Conservation (phyloP, 805 yeast species). For the Wickerhamomyces hampshirensis region DNA sequence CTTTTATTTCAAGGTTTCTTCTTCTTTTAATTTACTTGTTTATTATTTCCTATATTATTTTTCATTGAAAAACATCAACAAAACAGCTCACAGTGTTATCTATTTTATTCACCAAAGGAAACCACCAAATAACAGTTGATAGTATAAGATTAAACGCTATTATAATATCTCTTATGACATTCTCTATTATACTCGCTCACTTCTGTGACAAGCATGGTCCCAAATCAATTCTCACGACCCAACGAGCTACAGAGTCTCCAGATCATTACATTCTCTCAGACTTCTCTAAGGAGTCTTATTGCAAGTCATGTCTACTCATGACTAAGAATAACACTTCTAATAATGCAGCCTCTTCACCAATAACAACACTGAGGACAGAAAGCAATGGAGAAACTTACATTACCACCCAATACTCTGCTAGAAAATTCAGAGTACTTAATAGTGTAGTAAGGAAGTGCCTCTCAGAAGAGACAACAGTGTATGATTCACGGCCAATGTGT, state of each 20-base stretch:
- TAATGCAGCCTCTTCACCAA: conserved; percentile 24
- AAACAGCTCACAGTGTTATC: no score
- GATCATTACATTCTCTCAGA: conserved; percentile 28
- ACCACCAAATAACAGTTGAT: no score
- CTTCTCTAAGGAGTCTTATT: conserved; percentile 42
- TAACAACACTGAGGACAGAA: conserved; percentile 29
- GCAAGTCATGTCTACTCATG: conserved; percentile 55
- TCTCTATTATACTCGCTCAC: conserved; percentile 56
- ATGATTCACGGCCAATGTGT: conserved; percentile 54
- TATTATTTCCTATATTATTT: no score
- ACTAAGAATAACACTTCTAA: conserved; percentile 36
- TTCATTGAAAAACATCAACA: no score
- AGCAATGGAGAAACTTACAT: conserved; percentile 29
- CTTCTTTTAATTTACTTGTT: no score
- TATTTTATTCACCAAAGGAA: no score
- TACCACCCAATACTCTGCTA: conserved; percentile 58
- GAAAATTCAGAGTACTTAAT: conserved; percentile 48
- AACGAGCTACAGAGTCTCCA: conserved; percentile 28
- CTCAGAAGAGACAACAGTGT: conserved; percentile 61
- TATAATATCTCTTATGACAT: conserved; percentile 19
- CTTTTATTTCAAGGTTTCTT: no score
- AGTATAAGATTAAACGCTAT: no score
- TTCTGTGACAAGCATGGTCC: conserved; percentile 82
- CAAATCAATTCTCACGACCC: conserved; percentile 59
- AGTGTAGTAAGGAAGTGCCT: conserved; percentile 59